Percentiles rank a stretch among this genome's conserved stretches.
phyloP scores from a whole-genome alignment of 805 yeast genomes.

The Helenozyma rhizophorensis region DNA sequence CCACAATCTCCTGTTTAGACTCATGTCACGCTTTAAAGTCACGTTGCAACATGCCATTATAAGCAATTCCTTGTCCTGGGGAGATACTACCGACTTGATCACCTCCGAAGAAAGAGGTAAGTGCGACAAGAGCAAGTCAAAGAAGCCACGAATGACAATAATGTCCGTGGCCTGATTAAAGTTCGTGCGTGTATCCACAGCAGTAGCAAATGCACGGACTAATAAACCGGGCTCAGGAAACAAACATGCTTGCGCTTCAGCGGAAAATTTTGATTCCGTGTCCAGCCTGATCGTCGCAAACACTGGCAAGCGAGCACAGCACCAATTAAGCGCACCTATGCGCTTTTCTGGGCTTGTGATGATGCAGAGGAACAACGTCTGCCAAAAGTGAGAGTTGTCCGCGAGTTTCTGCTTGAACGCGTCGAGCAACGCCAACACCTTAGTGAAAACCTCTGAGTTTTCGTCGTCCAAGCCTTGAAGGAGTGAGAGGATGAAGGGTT shows the following conservation, averaged over 20 bases:
- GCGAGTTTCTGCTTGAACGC: constrained; percentile 50
- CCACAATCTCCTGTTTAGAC: constrained; percentile 91
- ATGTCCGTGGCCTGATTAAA: constrained; percentile 47
- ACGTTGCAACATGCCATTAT: constrained; percentile 62
- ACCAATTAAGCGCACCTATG: constrained; percentile 80
- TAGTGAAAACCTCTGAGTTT: constrained; percentile 72
- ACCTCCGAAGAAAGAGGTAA: constrained; percentile 62
- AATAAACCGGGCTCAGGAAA: constrained; percentile 77
- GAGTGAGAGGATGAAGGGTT: constrained; percentile 68
- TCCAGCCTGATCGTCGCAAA: constrained; percentile 37
- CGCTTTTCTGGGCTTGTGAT: constrained; percentile 76
- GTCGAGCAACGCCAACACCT: constrained; percentile 58
- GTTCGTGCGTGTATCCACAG: constrained; percentile 43
- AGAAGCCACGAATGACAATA: constrained; percentile 77
- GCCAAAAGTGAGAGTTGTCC: constrained; percentile 85
- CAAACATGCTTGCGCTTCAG: constrained; percentile 47
- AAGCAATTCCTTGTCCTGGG: constrained; percentile 53
- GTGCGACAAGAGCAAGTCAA: constrained; percentile 70
- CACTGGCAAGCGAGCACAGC: constrained; percentile 59
- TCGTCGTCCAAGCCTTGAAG: constrained; percentile 92
- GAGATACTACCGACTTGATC: constrained; percentile 42
- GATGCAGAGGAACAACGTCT: constrained; percentile 66
- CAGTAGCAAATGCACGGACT: constrained; percentile 66
- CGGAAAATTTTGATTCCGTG: constrained; percentile 15
- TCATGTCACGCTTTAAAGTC: constrained; percentile 84